Evolutionary conservation across 1,139 yeast genomes (phyloP).

Genomic region (Hyphopichia pseudoburtonii): DNA sequence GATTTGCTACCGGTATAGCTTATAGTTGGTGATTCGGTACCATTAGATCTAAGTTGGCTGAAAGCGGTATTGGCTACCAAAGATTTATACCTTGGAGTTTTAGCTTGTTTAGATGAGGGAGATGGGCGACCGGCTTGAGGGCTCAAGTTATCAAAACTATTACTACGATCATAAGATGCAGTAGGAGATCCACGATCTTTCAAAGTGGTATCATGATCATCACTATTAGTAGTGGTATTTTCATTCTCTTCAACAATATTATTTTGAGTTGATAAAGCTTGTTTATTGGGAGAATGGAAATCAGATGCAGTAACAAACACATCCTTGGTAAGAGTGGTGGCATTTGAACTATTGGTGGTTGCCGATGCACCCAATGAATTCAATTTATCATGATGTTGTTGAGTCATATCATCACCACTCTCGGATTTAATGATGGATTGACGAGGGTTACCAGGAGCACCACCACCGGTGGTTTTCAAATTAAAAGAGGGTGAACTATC

Average conservation of each 20-base stretch:
- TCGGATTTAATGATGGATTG: conserved; percentile 20
- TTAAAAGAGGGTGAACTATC: conserved; percentile 19
- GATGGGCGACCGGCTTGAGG: too few relatives aligned
- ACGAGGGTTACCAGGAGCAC: conserved; percentile 12
- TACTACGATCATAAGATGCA: conserved; percentile 7
- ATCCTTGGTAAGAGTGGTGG: conserved; percentile 27
- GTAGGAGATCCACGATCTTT: conserved; percentile 21
- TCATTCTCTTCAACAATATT: conserved; percentile 7
- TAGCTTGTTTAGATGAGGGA: conserved; percentile 10
- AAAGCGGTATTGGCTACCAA: conserved; percentile 44
- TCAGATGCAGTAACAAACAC: conserved; percentile 44
- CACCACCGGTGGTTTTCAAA: conserved; percentile 8
- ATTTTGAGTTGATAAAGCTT: conserved; percentile 8
- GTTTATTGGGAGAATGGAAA: conserved; percentile 14
- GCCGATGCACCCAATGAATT: conserved; percentile 21
- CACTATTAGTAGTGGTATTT: conserved; percentile 6
- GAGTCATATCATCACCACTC: conserved; percentile 16
- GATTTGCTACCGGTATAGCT: conserved; percentile 2
- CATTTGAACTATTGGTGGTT: conserved; percentile 11
- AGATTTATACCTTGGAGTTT: conserved; percentile 26
- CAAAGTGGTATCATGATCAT: conserved; percentile 13
- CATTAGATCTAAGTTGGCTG: conserved; percentile 31
- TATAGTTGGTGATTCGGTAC: background rate
- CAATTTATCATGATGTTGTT: conserved; percentile 16
- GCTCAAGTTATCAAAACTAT: conserved; percentile 6